Base-by-base conservation (phyloP, 495 filamentous ascomycete genomes). In the Aspergillus conjunctus region DNA sequence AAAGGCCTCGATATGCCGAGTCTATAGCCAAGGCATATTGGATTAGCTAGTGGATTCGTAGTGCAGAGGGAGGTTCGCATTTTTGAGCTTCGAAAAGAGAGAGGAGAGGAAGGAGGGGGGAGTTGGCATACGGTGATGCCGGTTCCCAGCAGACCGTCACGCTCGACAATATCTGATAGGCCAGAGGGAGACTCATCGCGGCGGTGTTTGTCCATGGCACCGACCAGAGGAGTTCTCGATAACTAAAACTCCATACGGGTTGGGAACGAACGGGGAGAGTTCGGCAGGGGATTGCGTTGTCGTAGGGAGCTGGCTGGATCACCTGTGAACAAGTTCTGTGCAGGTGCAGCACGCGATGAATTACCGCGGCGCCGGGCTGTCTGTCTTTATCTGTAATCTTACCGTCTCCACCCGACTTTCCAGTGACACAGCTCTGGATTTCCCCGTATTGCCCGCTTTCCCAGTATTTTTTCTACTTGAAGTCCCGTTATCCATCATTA, bases 1-100 rank as follows among this genome's bases (percentile, higher is more conserved):
- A 75, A 99, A 97, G 39, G 92, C 91, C 76, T 97, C 92, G 62
- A 99, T 77, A 63, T 93, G 90, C 68, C 91, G 87, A 46, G 91
- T 84, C 93, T 98, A 71, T 32, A 60, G 4, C 4, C 44, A 48
- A 22, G 44, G n/a, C 17, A 26, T 26, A 2, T 7, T 49, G 41
- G 17, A 50, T 34, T 15, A 41, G 39, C 54, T 10, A 14, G 37
- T 11, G 4, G 6, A n/a, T 41, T 41, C 15, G 37, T 11, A 14
- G 37, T 41, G 37, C 11, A 41, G 37, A 41, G 37, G 2, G 6
- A 41, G 11, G 15, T 11, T 48, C 37, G n/a, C 15, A 41, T 49
- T 22, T 18, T 43, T 15, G 8, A 57, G 54, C 31, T 21, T 11
- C n/a, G 12, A 17, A 17, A 30, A 34, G 54, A 51, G 46, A 55